phyloP scores from a whole-genome alignment of 1,284 basidiomycete genomes.

The Rhodotorula sp. region DNA sequence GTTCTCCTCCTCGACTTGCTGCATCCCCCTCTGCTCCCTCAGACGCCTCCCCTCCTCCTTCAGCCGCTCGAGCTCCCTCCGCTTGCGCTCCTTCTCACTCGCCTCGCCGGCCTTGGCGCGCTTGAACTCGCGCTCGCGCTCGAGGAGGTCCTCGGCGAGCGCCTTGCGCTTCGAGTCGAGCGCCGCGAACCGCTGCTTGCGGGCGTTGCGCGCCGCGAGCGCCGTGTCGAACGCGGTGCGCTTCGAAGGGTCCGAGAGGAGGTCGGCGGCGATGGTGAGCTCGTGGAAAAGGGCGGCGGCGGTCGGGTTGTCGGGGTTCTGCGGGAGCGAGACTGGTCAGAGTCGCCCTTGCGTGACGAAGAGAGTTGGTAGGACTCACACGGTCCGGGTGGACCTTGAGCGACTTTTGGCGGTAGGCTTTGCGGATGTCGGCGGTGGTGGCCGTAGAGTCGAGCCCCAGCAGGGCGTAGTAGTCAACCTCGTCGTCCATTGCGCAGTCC shows the following conservation, averaged over 20 bases:
- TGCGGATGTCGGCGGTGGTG: constrained; percentile 40
- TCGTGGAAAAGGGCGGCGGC: constrained; percentile 44
- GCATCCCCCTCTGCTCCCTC: constrained; percentile 14
- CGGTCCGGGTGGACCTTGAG: constrained; percentile 46
- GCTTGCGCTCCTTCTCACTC: constrained; percentile 12
- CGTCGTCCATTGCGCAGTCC: constrained; percentile 15
- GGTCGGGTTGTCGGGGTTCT: constrained; percentile 45
- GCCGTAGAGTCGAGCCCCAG: constrained; percentile 36
- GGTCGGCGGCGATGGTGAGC: constrained; percentile 39
- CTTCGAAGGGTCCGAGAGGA: constrained; percentile 42
- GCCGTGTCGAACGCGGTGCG: constrained; percentile 40
- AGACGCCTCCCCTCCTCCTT: constrained; percentile 41
- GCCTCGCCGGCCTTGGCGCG: constrained; percentile 28
- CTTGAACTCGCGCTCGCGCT: constrained; percentile 42
- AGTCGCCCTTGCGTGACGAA: background rate
- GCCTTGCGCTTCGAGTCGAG: constrained; percentile 44
- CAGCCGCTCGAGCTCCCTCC: constrained; percentile 38
- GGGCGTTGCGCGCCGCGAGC: constrained; percentile 34
- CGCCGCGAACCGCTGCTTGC: constrained; percentile 39
- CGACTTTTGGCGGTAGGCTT: constrained; percentile 39
- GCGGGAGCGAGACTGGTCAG: constrained; percentile 23
- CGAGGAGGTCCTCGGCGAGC: constrained; percentile 42
- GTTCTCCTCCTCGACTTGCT: background rate
- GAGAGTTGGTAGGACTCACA: constrained; percentile 17
- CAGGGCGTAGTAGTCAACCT: constrained; percentile 42